phyloP scores from a whole-genome alignment of 1,284 basidiomycete species.

The Sphaerobolus stellatus region DNA sequence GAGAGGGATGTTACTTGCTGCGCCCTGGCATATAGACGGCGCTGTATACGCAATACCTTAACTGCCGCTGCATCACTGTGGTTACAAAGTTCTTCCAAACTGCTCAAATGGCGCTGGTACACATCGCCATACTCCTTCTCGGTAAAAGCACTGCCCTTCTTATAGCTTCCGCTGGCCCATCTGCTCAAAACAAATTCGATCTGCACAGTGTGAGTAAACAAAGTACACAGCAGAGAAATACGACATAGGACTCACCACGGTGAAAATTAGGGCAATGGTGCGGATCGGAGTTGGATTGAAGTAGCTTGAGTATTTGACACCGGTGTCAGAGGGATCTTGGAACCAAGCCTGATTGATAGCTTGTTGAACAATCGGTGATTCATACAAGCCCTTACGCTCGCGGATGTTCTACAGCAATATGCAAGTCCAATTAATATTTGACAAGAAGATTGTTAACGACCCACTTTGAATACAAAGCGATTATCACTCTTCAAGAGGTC shows the following conservation, averaged over 20 bases:
- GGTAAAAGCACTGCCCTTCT: neutral
- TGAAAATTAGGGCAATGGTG: constrained; percentile 16
- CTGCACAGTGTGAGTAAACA: no score
- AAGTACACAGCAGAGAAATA: neutral
- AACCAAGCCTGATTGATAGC: constrained; percentile 20
- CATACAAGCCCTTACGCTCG: neutral
- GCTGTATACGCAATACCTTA: no score
- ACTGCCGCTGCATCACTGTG: no score
- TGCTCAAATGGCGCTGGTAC: neutral
- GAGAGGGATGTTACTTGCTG: no score
- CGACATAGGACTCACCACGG: neutral
- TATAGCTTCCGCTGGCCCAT: neutral
- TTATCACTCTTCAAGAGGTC: neutral
- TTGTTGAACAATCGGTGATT: neutral
- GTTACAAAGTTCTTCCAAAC: no score
- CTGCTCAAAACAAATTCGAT: neutral
- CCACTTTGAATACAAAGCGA: neutral
- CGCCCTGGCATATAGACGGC: no score
- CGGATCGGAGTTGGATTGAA: constrained; percentile 19
- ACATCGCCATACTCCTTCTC: neutral
- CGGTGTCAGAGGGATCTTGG: constrained; percentile 14
- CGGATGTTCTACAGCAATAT: neutral
- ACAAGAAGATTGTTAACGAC: neutral
- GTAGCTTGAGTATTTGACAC: constrained; percentile 14
- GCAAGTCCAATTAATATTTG: neutral